Evolutionary conservation across 2,329 filamentous ascomycete genomes (phyloP), one percentile per base, ranked within the genome.

Genomic region (Cadophora gregata): DNA sequence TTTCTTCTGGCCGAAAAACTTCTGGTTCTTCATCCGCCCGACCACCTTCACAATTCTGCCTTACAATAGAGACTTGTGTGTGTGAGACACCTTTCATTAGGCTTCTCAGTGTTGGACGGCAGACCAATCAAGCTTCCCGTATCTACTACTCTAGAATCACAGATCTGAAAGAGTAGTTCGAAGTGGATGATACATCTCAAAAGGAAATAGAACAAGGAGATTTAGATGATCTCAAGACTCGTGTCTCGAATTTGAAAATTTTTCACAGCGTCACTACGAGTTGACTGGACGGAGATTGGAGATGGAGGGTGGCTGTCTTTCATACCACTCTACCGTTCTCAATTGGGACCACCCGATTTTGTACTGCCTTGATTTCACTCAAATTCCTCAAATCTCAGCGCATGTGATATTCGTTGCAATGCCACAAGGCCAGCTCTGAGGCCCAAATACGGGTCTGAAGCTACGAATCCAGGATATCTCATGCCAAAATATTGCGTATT

Each of bases 61-160:
- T 69, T 59, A 47, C 67, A 69, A 70, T 67, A 75, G 74, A 70
- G 75, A 79, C 73, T 77, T 76, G 70, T 69, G 75, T 76, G 73
- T 77, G 76, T 69, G 74, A 77, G 75, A 72, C 70, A 63, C 78
- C 83, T 86, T 86, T 86, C 85, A 86, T 81, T 86, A 86, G 83
- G 80, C 75, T 79, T 78, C 79, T 79, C 79, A 72, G 73, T 78
- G 80, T 80, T 82, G 85, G 84, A 88, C 86, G 88, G 85, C 78
- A 91, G 88, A 91, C 81, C 73, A 79, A 86, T 80, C 74, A 76
- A 79, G 86, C 90, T 84, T 87, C 89, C 89, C 89, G 90, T 93
- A 93, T 93, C 90, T 93, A 89, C 90, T 92, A 88, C 90, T 89
- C 89, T 91, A 85, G 90, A 93, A 86, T 89, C 68, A 71, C 80